Evolutionary conservation across 1,284 basidiomycete species (phyloP).

Genomic region (Cystobasidium slooffiae): DNA sequence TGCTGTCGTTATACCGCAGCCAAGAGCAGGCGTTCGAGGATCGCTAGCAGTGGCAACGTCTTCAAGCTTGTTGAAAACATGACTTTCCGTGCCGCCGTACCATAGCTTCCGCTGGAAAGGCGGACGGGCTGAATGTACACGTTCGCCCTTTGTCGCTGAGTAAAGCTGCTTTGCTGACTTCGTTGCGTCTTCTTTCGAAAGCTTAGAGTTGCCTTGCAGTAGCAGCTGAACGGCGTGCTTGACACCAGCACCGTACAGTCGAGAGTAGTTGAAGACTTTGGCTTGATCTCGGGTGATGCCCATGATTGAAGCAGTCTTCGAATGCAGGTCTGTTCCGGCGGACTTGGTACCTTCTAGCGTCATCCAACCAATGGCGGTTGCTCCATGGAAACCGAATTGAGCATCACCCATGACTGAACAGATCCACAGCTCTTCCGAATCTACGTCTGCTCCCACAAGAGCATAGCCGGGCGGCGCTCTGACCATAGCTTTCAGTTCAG

Average conservation of each 20-base stretch:
- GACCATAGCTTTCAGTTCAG: conserved; percentile 97
- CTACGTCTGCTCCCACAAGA: conserved; percentile 97
- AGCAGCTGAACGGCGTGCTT: conserved; percentile 88
- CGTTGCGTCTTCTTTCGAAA: conserved; percentile 78
- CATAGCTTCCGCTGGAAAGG: conserved; percentile 69
- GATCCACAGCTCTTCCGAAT: conserved; percentile 99
- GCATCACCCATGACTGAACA: conserved; percentile 98
- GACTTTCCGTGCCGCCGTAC: conserved; percentile 96
- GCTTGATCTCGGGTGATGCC: conserved; percentile 93
- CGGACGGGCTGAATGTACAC: conserved; percentile 33
- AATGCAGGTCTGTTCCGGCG: conserved; percentile 93
- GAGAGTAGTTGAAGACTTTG: conserved; percentile 99
- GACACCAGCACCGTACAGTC: conserved; percentile 97
- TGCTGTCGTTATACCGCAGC: conserved; percentile 90
- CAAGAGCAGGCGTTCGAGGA: conserved; percentile 89
- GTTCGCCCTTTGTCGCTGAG: conserved; percentile 81
- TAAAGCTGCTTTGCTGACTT: conserved; percentile 84
- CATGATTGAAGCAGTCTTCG: conserved; percentile 91
- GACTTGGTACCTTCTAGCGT: conserved; percentile 98
- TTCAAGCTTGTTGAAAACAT: conserved; percentile 99
- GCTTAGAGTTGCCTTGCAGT: conserved; percentile 80
- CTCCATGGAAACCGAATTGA: conserved; percentile 95
- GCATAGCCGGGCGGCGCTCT: conserved; percentile 89
- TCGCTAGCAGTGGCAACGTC: conserved; percentile 85
- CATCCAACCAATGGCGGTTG: conserved; percentile 99